Evolutionary conservation across 345 rosid genomes (phyloP).

Genomic region (Cochlearia excelsa): DNA sequence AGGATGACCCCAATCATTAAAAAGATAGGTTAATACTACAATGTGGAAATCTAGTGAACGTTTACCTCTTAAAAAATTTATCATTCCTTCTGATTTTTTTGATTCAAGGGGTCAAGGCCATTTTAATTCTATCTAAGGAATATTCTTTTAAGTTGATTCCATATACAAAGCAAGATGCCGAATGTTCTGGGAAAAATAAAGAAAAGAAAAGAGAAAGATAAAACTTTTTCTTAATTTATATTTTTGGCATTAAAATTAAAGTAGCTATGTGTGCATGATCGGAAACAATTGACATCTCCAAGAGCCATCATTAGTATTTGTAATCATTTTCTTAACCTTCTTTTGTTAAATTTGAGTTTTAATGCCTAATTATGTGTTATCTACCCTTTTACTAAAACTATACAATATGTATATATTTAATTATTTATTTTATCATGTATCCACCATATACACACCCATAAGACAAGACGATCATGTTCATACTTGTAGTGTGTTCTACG

Average conservation of each 20-base stretch:
- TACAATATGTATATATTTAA: no score
- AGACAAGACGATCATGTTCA: no score
- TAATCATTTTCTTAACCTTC: conserved; percentile 14
- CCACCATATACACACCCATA: no score
- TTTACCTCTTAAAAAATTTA: no score
- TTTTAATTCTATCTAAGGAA: conserved; percentile 23
- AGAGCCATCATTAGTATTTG: conserved; percentile 20
- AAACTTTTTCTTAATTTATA: conserved; percentile 22
- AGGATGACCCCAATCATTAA: no score
- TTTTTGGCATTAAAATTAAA: conserved; percentile 36
- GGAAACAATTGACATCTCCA: conserved; percentile 30
- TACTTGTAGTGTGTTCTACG: no score
- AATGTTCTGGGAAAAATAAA: conserved; percentile 7
- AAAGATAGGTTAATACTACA: no score
- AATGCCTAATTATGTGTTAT: background rate
- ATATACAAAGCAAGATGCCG: conserved; percentile 31
- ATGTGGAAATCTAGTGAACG: no score
- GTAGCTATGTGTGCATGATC: conserved; percentile 34
- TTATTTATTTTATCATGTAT: no score
- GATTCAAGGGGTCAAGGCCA: conserved; percentile 26
- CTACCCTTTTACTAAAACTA: no score
- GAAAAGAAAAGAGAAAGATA: conserved; percentile 18
- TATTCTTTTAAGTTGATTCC: conserved; percentile 31
- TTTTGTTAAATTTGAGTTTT: conserved; percentile 11
- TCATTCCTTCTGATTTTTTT: conserved; percentile 3